Evolutionary conservation across 257 asterid genomes (phyloP).

Genomic region (Oldenlandia corymbosa): DNA sequence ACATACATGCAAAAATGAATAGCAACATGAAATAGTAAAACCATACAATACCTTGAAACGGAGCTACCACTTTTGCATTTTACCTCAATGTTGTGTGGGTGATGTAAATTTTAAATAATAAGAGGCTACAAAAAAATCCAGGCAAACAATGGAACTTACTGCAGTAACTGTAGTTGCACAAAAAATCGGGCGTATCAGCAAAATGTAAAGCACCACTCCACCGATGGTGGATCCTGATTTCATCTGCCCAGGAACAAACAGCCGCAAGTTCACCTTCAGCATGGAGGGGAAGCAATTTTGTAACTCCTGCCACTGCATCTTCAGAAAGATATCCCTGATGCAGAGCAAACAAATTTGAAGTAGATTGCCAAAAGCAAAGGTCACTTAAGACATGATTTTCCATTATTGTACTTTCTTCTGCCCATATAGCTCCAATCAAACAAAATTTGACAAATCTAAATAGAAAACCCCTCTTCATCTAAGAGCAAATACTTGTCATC

Average conservation of each 20-base stretch:
- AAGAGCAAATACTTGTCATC: no score
- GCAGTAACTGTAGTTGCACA: slow-evolving; percentile 80
- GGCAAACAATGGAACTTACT: slow-evolving; percentile 46
- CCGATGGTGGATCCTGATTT: slow-evolving; percentile 56
- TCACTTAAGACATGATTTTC: no score
- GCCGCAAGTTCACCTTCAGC: slow-evolving; percentile 91
- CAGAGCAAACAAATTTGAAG: neutral
- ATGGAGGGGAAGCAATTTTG: slow-evolving; percentile 64
- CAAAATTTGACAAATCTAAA: no score
- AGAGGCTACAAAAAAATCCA: neutral
- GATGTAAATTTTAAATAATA: neutral
- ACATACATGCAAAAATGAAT: no score
- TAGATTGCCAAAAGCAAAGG: no score
- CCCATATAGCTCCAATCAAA: neutral
- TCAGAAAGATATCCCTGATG: slow-evolving; percentile 62
- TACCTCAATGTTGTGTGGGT: neutral
- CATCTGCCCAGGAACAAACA: slow-evolving; percentile 88
- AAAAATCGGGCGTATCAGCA: slow-evolving; percentile 85
- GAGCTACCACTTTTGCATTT: neutral
- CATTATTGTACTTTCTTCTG: no score
- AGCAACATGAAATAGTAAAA: neutral
- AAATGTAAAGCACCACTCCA: slow-evolving; percentile 85
- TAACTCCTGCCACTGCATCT: slow-evolving; percentile 57
- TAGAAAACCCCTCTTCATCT: no score
- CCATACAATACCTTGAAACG: neutral